phyloP scores from a whole-genome alignment of 129 eudicot genomes.

The Logfia minima region DNA sequence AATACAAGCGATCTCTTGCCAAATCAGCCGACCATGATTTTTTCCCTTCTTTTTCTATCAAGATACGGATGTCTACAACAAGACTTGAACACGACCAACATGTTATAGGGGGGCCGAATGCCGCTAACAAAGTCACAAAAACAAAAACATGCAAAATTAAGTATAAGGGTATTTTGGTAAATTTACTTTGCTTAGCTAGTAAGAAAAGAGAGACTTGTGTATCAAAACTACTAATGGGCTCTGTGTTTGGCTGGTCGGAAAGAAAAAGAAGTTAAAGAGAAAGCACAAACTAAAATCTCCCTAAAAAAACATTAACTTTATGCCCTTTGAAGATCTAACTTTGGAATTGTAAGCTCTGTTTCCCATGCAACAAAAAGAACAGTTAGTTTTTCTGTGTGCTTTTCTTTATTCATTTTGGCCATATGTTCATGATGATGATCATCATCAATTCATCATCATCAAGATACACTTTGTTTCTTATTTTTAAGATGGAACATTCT shows the following conservation, averaged over 20 bases:
- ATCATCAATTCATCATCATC: conserved; percentile 11
- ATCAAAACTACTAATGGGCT: conserved; percentile 49
- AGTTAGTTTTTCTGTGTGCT: conserved; percentile 65
- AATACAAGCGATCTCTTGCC: too few relatives aligned
- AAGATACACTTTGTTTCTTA: conserved; percentile 35
- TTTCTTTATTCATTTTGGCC: conserved; percentile 45
- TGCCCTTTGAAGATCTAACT: conserved; percentile 70
- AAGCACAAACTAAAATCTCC: conserved; percentile 35
- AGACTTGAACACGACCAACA: background rate
- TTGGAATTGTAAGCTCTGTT: conserved; percentile 83
- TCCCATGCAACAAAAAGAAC: conserved; percentile 62
- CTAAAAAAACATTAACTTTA: conserved; percentile 63
- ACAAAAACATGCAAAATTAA: background rate
- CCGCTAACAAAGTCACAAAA: background rate
- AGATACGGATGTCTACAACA: background rate
- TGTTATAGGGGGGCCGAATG: background rate
- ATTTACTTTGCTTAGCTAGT: conserved; percentile 54
- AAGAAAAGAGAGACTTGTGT: conserved; percentile 58
- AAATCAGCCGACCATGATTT: too few relatives aligned
- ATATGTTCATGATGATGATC: conserved; percentile 25
- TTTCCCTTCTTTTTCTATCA: too few relatives aligned
- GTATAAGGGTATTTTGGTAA: conserved; percentile 34
- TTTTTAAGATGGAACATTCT: conserved; percentile 48
- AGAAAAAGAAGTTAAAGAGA: conserved; percentile 43
- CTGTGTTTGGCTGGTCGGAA: conserved; percentile 51